phyloP scores from a whole-genome alignment of 352 stramenopile genomes.

The Blastocystis sp. region DNA sequence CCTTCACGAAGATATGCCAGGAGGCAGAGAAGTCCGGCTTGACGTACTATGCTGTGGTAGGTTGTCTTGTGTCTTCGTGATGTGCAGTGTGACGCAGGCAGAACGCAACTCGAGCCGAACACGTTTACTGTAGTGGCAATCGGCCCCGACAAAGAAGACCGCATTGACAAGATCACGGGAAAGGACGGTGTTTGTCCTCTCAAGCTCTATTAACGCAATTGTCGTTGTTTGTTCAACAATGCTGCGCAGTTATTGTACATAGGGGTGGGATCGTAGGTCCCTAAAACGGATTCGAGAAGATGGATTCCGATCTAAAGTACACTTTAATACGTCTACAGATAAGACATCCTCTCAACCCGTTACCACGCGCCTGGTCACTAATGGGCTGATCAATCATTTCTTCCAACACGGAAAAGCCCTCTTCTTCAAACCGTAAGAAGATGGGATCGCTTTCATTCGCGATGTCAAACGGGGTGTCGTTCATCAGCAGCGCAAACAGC shows the following conservation, averaged over 20 bases:
- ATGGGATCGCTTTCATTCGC: slow-evolving; percentile 31
- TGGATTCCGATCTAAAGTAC: slow-evolving; percentile 17
- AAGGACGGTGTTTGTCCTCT: slow-evolving; percentile 31
- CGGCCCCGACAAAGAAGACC: slow-evolving; percentile 39
- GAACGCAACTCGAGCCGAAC: slow-evolving; percentile 63
- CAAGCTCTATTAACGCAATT: slow-evolving; percentile 60
- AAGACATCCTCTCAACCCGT: not conserved
- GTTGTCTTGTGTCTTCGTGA: not conserved
- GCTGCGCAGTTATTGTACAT: slow-evolving; percentile 23
- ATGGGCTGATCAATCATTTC: not conserved
- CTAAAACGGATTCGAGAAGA: not conserved
- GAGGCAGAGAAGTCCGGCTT: slow-evolving; percentile 43
- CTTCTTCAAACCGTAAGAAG: slow-evolving; percentile 4
- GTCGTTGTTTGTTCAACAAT: slow-evolving; percentile 41
- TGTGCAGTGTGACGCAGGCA: slow-evolving; percentile 44
- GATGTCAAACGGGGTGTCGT: slow-evolving; percentile 42
- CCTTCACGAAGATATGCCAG: slow-evolving; percentile 9
- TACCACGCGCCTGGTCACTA: not conserved
- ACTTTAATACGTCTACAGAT: slow-evolving; percentile 13
- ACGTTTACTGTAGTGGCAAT: slow-evolving; percentile 53
- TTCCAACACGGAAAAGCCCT: slow-evolving; percentile 18
- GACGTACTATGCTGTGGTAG: slow-evolving; percentile 66
- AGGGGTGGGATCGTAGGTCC: slow-evolving; percentile 11
- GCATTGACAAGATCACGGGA: slow-evolving; percentile 72
- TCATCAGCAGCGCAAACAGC: slow-evolving; percentile 42